Evolutionary conservation across 2,329 filamentous ascomycete species (phyloP).

Genomic region (Botrytis hyacinthi): DNA sequence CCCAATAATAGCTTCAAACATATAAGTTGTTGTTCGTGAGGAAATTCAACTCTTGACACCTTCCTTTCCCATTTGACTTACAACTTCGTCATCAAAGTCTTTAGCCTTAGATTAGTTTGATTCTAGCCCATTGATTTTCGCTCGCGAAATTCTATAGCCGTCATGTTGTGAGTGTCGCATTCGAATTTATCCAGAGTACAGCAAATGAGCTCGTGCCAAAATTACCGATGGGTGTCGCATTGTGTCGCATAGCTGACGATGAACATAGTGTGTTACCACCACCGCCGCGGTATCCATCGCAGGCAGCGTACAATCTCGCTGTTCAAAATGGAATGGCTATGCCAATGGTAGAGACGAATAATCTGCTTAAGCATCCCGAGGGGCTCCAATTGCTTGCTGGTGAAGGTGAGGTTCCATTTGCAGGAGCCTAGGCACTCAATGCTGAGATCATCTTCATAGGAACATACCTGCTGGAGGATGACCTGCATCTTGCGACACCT

Average conservation of each 20-base stretch:
- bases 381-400: constrained; percentile 90
- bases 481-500: constrained; percentile 87
- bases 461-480: constrained; percentile 86
- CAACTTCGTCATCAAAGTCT: background rate
- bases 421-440: background rate
- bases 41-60: background rate
- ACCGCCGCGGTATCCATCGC: constrained; percentile 78
- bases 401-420: constrained; percentile 61
- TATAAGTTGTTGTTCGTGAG: background rate
- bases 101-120: background rate
- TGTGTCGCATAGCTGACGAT: constrained; percentile 15
- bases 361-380: constrained; percentile 75
- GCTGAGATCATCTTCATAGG: constrained; percentile 49
- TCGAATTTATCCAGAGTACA: constrained; percentile 16
- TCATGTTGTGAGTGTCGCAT: constrained; percentile 20
- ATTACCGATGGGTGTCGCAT: constrained; percentile 28
- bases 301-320: constrained; percentile 69
- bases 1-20: constrained; percentile 11
- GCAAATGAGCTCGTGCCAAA: constrained; percentile 16
- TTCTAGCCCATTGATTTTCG: background rate
- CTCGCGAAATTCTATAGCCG: background rate
- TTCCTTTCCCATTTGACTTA: background rate
- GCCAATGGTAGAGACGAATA: constrained; percentile 90
- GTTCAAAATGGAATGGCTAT: constrained; percentile 65
- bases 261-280: constrained; percentile 67